Evolutionary conservation across 2,329 filamentous ascomycete species (phyloP).

Genomic region (Parasarocladium wereldwijsianum): DNA sequence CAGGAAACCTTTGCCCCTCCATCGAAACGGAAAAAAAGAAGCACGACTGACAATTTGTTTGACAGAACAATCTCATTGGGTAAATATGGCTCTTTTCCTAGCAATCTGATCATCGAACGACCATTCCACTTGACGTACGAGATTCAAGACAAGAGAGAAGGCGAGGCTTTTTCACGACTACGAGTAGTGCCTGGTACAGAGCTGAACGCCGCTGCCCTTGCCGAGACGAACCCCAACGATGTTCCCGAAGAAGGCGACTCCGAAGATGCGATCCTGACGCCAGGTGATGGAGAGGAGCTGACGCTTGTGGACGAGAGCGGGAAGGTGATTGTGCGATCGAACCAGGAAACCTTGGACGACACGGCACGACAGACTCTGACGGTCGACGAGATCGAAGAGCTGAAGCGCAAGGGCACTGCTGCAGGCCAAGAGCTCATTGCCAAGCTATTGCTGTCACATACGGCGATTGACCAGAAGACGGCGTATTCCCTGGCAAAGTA

Average conservation of each 20-base stretch:
- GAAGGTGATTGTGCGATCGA: constrained; percentile 35
- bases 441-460: constrained; percentile 83
- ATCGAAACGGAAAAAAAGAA: background rate
- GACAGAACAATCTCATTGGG: constrained; percentile 70
- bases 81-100: constrained; percentile 83
- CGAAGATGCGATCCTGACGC: constrained; percentile 19
- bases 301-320: constrained; percentile 28
- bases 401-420: constrained; percentile 56
- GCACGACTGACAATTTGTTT: constrained; percentile 12
- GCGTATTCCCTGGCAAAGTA: constrained; percentile 90
- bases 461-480: constrained; percentile 86
- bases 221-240: constrained; percentile 23
- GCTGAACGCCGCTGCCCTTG: constrained; percentile 66
- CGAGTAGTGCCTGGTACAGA: constrained; percentile 70
- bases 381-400: constrained; percentile 60
- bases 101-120: constrained; percentile 79
- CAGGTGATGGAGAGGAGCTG: constrained; percentile 24
- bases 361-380: constrained; percentile 61
- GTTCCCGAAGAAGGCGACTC: constrained; percentile 25
- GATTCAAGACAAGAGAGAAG: constrained; percentile 55
- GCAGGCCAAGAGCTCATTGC: constrained; percentile 82
- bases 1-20: constrained; percentile 9
- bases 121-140: constrained; percentile 90
- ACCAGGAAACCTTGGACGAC: constrained; percentile 44
- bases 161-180: constrained; percentile 51